Percentiles rank a stretch among this genome's conserved stretches.
phyloP scores from a whole-genome alignment of 495 filamentous ascomycete species.

The Staphylotrichum longicolle region DNA sequence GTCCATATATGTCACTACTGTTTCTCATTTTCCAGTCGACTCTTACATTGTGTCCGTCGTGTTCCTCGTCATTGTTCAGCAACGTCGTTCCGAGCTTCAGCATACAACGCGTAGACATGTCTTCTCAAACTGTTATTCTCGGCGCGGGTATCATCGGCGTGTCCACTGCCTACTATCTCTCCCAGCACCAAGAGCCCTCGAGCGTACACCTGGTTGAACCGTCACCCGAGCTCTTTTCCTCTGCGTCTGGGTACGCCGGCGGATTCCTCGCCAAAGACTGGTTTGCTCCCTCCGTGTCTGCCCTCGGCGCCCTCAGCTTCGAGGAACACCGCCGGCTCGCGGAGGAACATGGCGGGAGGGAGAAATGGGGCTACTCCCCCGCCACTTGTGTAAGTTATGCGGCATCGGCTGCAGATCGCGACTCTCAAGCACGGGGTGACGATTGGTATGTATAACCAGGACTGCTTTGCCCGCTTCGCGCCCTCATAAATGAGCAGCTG shows the following conservation, averaged over 20 bases:
- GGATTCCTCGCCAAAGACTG: conserved; percentile 77
- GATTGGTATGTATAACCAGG: conserved; percentile 45
- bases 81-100: neutral
- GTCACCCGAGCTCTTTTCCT: conserved; percentile 62
- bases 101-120: conserved; percentile 22
- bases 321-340: conserved; percentile 64
- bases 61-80: neutral
- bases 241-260: conserved; percentile 69
- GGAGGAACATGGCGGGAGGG: conserved; percentile 54
- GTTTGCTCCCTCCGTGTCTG: conserved; percentile 54
- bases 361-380: conserved; percentile 67
- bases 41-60: neutral
- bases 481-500: no score
- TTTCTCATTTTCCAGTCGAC: neutral
- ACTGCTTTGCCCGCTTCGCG: no score
- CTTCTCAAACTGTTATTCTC: conserved; percentile 61
- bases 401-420: conserved; percentile 33
- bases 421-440: conserved; percentile 41
- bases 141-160: conserved; percentile 77
- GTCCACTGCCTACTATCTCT: conserved; percentile 76
- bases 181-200: conserved; percentile 49
- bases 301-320: conserved; percentile 66
- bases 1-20: neutral
- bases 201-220: conserved; percentile 70
- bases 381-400: conserved; percentile 59